Evolutionary conservation across 1,284 basidiomycete species (phyloP), one percentile per base, ranked within the genome.

Genomic region (Rhodotorula glutinis): DNA sequence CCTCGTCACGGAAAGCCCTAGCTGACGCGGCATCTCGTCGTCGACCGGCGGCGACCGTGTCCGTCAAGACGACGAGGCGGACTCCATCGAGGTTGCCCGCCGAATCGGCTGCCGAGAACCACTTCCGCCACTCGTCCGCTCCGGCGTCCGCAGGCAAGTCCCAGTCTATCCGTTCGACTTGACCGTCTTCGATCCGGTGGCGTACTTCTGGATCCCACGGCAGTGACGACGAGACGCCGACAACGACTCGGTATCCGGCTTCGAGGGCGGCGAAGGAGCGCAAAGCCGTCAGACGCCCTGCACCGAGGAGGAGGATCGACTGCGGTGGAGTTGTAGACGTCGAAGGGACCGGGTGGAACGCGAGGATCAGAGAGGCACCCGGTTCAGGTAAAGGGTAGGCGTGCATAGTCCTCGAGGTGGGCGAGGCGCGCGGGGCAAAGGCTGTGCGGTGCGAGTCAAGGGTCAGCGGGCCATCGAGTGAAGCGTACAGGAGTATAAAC

Each of bases 211-310:
- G 85, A 77, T 88, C 89, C 3, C 85, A 77, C 53, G 21, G 29
- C 11, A 29, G 19, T 8, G 27, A 40, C 21, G 33, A n/a, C 75
- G 13, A 10, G 84, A 76, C 81, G 4, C 91, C 77, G 33, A 96
- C 80, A 40, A 88, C 78, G 40, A 95, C 92, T 17, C 77, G 75
- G 2, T 90, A 87, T 63, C 88, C 88, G 0, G 92, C 89, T 77
- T 95, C 91, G 52, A 95, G 83, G 7, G 90, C 87, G 3, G 88
- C 82, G 75, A 90, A 90, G 9, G 89, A 87, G 47, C 93, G 85
- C 30, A 85, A 85, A 0, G 92, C 91, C 0, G 92, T 91, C 1
- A 96, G 83, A 19, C 83, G 76, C 43, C 87, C 86, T 3, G 87
- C 85, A 3, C 93, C 92, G 44, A 82, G 75, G 89, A 90, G 14